These are phyloP conservation scores for Scenedesmus sp. DNA, from an alignment of 163 green algal genomes.

Conservation along the genomic window DNA sequence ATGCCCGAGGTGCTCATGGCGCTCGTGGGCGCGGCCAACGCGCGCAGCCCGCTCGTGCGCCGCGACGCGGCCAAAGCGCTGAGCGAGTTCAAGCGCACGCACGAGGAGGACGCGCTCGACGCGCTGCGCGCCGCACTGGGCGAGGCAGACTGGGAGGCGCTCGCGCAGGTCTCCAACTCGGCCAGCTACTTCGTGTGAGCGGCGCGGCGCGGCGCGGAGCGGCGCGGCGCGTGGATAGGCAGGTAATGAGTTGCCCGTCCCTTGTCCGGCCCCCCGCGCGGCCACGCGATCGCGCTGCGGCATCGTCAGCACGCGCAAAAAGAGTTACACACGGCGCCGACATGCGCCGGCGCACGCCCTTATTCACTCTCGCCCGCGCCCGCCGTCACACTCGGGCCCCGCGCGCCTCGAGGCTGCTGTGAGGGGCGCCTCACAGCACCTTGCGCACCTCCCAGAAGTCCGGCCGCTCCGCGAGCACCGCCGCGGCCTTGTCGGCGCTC, in stretches of 20 bases:
- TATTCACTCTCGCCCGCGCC: no score
- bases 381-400: no score
- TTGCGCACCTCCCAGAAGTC: conserved; percentile 69
- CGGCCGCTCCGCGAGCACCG: conserved; percentile 51
- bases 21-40: conserved; percentile 65
- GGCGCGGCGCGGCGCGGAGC: not conserved
- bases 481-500: conserved; percentile 65
- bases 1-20: conserved; percentile 86
- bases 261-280: no score
- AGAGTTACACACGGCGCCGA: no score
- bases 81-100: conserved; percentile 88
- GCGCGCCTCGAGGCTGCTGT: no score
- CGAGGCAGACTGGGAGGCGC: conserved; percentile 79
- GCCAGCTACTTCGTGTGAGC: conserved; percentile 82
- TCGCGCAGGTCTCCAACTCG: conserved; percentile 73
- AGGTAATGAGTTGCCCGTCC: no score
- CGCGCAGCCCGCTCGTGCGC: conserved; percentile 31
- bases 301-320: no score
- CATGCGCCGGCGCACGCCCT: no score
- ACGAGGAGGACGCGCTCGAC: conserved; percentile 70
- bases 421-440: conserved; percentile 65
- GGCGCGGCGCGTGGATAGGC: no score
- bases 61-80: conserved; percentile 67
- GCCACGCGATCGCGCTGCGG: no score
- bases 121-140: conserved; percentile 60